A percentile compares a stretch with the other conserved stretches of the same genome.
Conservation (phyloP, 1,284 basidiomycete species). For the Trichosporon sp. region DNA sequence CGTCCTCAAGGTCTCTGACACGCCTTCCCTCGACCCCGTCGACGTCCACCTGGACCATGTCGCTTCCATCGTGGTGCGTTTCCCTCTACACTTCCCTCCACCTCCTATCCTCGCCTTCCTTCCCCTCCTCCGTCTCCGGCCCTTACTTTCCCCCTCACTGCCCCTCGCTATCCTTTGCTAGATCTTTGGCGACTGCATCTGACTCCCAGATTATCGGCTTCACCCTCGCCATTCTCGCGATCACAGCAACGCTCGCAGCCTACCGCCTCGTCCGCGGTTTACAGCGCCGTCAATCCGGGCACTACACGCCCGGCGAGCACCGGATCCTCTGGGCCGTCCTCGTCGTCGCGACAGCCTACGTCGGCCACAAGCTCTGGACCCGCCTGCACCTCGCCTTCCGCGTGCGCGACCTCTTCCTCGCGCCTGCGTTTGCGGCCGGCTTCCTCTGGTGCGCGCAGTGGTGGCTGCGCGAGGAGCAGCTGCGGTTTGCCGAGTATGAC, state of each 20-base stretch:
- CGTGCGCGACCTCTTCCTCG: conserved; percentile 1
- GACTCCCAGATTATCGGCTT: not conserved
- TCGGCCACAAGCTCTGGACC: not conserved
- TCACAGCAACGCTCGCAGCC: too few species aligned
- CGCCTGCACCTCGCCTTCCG: conserved; percentile 5
- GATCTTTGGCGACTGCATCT: not conserved
- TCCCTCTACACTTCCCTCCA: not conserved
- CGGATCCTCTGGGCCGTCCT: conserved; percentile 9
- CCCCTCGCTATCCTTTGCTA: not conserved
- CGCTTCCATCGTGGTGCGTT: not conserved
- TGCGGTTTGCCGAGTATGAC: not conserved
- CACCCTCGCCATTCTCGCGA: not conserved
- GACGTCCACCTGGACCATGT: not conserved
- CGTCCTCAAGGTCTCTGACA: not conserved
- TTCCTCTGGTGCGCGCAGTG: not conserved
- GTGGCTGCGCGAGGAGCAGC: not conserved
- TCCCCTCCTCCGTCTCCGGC: too few species aligned
- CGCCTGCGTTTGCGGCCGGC: not conserved
- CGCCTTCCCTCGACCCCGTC: not conserved
- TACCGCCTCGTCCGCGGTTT: not conserved
- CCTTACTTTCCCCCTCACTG: too few species aligned
- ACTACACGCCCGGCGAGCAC: conserved; percentile 11
- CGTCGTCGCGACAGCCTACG: not conserved
- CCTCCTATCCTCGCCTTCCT: too few species aligned
- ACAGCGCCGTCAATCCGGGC: not conserved